Evolutionary conservation across 306 rosid species (phyloP), one percentile per base, ranked within the genome.

Genomic region (Sesbania bispinosa): DNA sequence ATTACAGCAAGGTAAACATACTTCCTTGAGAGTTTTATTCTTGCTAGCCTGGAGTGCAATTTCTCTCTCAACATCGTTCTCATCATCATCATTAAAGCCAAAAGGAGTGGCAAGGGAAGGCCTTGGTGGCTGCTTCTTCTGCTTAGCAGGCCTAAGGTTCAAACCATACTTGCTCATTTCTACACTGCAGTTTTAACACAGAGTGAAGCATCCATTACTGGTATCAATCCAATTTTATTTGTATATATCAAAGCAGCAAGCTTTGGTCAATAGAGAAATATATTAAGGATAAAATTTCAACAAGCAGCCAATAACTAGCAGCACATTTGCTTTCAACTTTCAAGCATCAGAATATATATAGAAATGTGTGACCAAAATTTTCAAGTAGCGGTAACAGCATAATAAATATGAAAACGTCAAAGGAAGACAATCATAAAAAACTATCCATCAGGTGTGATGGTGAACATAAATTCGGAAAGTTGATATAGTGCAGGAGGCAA

Each of bases 41-140:
- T 94, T 94, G 63, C 81, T 80, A 75, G 99, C 97, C 23, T 94
- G 90, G 26, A 88, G 84, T 79, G 88, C 88, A 50, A 94, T 94
- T 74, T 90, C 93, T 59, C 84, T 81, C 87, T 90, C 99, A 4
- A 90, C 85, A 20, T 94, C 83, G 54, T 94, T 55, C 1, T 84
- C 94, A 18, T 90, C 86, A 2, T 87, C 90, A 7, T 87, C 85
- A 9, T 85, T 82, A 62, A 94, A 90, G 11, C 91, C 95, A 38
- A 83, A 77, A 52, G 86, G 86, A 32, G 78, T 77, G 13, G 87
- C 81, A 21, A 81, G 51, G 19, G 92, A 78, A 10, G 84, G 87
- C 67, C 82, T 90, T 6, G 85, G 23, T 7, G 82, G 84, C 62
- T 52, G 87, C 77, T 90, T 75, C 88, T 87, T 86, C 62, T 80